phyloP scores from a whole-genome alignment of 1,139 yeast species.

The Pichia sp. region DNA sequence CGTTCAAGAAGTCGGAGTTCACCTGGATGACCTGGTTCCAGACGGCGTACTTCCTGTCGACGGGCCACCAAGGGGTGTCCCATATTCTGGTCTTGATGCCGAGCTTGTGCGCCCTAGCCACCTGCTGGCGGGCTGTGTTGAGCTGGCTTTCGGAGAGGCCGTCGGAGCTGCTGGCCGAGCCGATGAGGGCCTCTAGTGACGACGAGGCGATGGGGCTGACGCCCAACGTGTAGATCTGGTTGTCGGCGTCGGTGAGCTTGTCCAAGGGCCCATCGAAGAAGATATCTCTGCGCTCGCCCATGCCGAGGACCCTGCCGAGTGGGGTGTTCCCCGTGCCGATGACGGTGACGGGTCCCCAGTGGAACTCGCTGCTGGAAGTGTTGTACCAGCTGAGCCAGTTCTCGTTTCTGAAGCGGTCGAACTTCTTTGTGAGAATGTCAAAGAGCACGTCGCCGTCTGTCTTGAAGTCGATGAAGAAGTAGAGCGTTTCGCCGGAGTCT shows the following conservation, averaged over 20 bases:
- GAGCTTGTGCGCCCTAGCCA: constrained; percentile 35
- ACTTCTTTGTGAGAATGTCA: constrained; percentile 32
- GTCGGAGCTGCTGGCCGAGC: neutral
- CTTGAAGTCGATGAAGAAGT: constrained; percentile 47
- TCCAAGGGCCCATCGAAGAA: constrained; percentile 37
- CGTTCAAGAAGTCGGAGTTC: constrained; percentile 41
- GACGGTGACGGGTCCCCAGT: constrained; percentile 42
- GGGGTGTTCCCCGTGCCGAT: constrained; percentile 44
- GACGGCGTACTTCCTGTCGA: constrained; percentile 32
- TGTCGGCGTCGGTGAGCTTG: constrained; percentile 15
- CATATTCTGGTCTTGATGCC: constrained; percentile 44
- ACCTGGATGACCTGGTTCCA: constrained; percentile 40
- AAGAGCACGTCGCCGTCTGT: constrained; percentile 37
- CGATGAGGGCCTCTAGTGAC: constrained; percentile 17
- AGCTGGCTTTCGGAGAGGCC: constrained; percentile 25
- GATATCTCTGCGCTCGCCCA: constrained; percentile 29
- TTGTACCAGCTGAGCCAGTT: constrained; percentile 38
- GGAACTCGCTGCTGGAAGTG: constrained; percentile 25
- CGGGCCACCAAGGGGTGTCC: constrained; percentile 52
- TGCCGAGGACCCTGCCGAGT: constrained; percentile 26
- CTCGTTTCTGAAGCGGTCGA: constrained; percentile 35
- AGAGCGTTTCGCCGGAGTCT: constrained; percentile 38
- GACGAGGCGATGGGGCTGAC: constrained; percentile 28
- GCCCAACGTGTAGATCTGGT: constrained; percentile 15
- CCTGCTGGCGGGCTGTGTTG: neutral